A percentile compares a stretch with the other conserved stretches of the same genome.
Conservation (phyloP, 176 grass and related monocot genomes). For the Aegilops bicornis region DNA sequence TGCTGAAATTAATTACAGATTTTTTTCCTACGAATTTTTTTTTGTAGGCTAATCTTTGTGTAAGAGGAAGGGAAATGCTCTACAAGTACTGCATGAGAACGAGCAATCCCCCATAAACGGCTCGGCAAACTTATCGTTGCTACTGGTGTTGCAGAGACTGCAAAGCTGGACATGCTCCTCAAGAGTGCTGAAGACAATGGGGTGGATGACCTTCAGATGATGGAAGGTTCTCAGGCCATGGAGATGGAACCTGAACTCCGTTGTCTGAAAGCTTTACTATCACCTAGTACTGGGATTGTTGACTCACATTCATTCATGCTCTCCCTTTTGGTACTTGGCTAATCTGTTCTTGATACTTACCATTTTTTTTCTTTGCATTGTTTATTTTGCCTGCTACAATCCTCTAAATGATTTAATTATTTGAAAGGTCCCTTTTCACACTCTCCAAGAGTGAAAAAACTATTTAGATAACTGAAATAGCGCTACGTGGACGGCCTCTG, state of each 20-base stretch:
- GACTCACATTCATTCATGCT: constrained; percentile 94
- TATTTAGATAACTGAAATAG: neutral
- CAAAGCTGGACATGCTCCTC: constrained; percentile 68
- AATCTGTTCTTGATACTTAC: neutral
- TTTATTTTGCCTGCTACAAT: neutral
- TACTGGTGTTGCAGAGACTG: constrained; percentile 62
- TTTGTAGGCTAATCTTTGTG: constrained; percentile 76
- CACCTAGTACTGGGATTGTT: constrained; percentile 83
- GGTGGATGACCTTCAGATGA: constrained; percentile 75
- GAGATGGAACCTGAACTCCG: constrained; percentile 82
- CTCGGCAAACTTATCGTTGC: constrained; percentile 90
- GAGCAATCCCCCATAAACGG: constrained; percentile 72
- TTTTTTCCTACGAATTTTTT: neutral
- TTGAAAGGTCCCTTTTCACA: neutral
- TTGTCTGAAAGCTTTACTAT: constrained; percentile 79
- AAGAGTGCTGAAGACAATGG: constrained; percentile 59
- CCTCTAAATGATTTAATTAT: neutral
- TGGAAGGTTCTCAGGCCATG: constrained; percentile 70
- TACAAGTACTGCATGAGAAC: constrained; percentile 82
- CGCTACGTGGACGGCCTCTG: neutral
- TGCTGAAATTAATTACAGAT: neutral
- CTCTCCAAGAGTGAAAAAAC: neutral
- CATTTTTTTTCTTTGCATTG: neutral
- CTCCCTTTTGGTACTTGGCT: constrained; percentile 72
- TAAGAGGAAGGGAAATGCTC: constrained; percentile 85